phyloP scores from a whole-genome alignment of 306 rosid species.

The Abrus pulchellus region DNA sequence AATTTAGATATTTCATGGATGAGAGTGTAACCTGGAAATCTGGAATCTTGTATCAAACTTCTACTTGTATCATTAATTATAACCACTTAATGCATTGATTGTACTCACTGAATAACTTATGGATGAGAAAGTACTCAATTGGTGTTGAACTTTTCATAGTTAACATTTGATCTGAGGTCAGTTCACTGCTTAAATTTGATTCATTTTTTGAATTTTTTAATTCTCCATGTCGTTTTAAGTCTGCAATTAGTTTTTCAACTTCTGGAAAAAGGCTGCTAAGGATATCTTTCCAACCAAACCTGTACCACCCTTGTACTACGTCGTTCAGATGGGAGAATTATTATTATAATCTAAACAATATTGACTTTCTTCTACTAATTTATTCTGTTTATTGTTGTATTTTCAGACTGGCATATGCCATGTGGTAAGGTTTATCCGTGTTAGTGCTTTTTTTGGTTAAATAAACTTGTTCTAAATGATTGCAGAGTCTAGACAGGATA shows the following conservation, averaged over 20 bases:
- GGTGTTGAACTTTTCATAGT: not conserved
- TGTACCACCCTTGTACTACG: conserved; percentile 3
- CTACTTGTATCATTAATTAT: not conserved
- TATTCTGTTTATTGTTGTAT: conserved; percentile 17
- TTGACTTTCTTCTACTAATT: conserved; percentile 27
- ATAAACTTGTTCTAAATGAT: conserved; percentile 38
- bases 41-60: conserved; percentile 21
- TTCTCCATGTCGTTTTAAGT: conserved; percentile 10
- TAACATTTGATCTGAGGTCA: conserved; percentile 13
- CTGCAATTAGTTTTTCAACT: conserved; percentile 33
- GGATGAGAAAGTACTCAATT: conserved; percentile 33
- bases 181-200: conserved; percentile 2
- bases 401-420: conserved; percentile 14
- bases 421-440: not conserved
- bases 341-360: not conserved
- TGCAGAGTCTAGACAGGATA: conserved; percentile 99
- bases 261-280: not conserved
- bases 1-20: too few species aligned
- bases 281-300: conserved; percentile 37
- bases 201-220: not conserved
- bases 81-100: conserved; percentile 16
- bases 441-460: conserved; percentile 26
- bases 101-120: conserved; percentile 21
- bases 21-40: not conserved
- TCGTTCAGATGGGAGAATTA: conserved; percentile 21